Evolutionary conservation across 2,329 filamentous ascomycete genomes (phyloP), one percentile per base, ranked within the genome.

Genomic region (Clonostachys byssicola): DNA sequence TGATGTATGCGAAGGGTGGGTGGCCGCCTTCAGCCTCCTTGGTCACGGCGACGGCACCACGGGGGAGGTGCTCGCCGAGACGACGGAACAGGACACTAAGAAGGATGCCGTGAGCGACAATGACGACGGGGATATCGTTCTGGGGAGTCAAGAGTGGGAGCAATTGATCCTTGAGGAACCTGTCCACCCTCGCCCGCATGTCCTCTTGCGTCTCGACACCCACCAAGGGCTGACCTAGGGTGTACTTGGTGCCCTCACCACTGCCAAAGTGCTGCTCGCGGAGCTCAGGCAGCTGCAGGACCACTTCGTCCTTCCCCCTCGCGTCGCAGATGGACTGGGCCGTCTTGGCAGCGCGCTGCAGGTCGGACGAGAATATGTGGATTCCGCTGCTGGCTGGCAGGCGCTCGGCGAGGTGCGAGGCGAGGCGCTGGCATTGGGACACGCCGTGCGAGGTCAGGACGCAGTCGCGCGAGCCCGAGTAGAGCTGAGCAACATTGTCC

Each of bases 51-150:
- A 52, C 44, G 13, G 46, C 36, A 18, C 50, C 47, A 5, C 48
- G 48, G 2, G 55, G 46, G 3, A 89, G 77, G 4, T 79, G 73
- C 12, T 70, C 65, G 8, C 86, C 67, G 13, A 95, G 62, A 12
- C 76, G 73, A 47, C 77, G 75, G 75, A 87, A 85, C 0, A 96
- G 65, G 34, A 81, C 75, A 3, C 81, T 81, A 3, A 96, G 76
- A 39, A 95, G 82, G 51, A 95, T 85, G 14, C 92, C 91, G 58
- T 96, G 92, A 3, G 91, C 86, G 5, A 95, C 86, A 13, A 95
- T 68, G 2, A 82, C 84, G 12, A 90, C 69, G 23, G 49, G 53
- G 44, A 42, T 53, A 10, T 44, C 23, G 6, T 45, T 48, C 1
- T 49, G 43, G 2, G 35, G 18, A 34, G 48, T 10, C 2, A 60